A percentile compares a stretch with the other conserved stretches of the same genome.
Conservation (phyloP, 169 alveolate species). For the Plasmodium fragile region DNA sequence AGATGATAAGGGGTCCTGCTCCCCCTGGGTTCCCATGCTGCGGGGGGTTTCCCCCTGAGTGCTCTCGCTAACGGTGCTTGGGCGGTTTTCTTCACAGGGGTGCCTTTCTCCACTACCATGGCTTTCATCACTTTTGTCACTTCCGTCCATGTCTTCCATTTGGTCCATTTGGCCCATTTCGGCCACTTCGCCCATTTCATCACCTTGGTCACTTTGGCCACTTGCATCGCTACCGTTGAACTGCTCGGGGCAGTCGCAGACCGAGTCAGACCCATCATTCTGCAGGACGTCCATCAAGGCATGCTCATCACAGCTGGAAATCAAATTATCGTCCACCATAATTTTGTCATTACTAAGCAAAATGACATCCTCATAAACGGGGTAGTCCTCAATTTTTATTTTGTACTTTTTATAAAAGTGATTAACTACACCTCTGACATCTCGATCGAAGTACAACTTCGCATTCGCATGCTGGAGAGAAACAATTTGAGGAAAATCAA, state of each 20-base stretch:
- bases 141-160: background rate
- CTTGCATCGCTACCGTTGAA: background rate
- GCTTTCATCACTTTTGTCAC: background rate
- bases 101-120: background rate
- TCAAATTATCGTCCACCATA: background rate
- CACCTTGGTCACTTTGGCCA: background rate
- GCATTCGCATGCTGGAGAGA: conserved; percentile 96
- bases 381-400: conserved; percentile 91
- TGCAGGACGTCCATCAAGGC: conserved; percentile 17
- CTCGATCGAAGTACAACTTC: conserved; percentile 94
- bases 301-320: conserved; percentile 15
- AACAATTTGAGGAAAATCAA: conserved; percentile 98
- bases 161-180: background rate
- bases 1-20: background rate
- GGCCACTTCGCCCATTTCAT: background rate
- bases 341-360: conserved; percentile 20
- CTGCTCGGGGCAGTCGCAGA: background rate
- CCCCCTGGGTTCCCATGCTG: background rate
- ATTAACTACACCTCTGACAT: conserved; percentile 93
- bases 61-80: background rate
- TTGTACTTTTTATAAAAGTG: conserved; percentile 94
- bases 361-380: conserved; percentile 82
- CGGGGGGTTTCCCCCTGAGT: conserved; percentile 5
- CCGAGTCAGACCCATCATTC: conserved; percentile 55
- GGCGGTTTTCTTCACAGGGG: background rate